Conservation (phyloP, 257 asterid species). For the Jacaranda copaia region DNA sequence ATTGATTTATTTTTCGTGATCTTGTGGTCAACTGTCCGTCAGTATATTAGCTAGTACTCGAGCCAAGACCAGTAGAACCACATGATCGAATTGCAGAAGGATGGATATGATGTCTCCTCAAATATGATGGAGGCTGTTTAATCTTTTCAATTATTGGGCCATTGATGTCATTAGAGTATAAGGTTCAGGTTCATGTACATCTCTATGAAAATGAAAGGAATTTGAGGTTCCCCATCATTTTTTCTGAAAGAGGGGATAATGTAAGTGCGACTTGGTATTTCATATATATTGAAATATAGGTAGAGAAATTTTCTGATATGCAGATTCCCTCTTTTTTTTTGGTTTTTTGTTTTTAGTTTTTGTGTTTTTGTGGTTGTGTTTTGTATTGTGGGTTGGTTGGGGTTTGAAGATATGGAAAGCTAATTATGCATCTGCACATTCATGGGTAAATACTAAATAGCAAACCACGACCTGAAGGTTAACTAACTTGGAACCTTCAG, state of each 20-base stretch:
- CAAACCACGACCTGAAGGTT: conserved; percentile 10
- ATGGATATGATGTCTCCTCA: conserved; percentile 50
- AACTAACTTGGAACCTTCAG: conserved; percentile 3
- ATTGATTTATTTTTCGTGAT: conserved; percentile 43
- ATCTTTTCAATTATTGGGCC: conserved; percentile 44
- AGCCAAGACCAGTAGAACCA: conserved; percentile 44
- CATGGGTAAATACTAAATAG: neutral
- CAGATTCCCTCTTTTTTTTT: neutral
- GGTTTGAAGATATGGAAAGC: neutral
- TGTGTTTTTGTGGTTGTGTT: no score
- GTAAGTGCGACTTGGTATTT: conserved; percentile 38
- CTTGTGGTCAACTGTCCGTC: conserved; percentile 46
- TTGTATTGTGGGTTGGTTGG: no score
- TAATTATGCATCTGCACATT: conserved; percentile 24
- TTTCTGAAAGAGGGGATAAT: conserved; percentile 48
- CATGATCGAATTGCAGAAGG: conserved; percentile 43
- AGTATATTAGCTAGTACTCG: conserved; percentile 48
- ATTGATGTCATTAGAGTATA: conserved; percentile 50
- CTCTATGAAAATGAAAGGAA: conserved; percentile 44
- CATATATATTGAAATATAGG: conserved; percentile 36
- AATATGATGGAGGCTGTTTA: conserved; percentile 51
- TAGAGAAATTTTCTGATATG: conserved; percentile 25
- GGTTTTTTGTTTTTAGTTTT: no score
- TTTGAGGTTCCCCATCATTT: conserved; percentile 57
- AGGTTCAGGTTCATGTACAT: conserved; percentile 51